These are phyloP conservation scores for Tolypocladium tundrense DNA, from an alignment of 2,329 filamentous ascomycete genomes.

Conservation along the genomic window DNA sequence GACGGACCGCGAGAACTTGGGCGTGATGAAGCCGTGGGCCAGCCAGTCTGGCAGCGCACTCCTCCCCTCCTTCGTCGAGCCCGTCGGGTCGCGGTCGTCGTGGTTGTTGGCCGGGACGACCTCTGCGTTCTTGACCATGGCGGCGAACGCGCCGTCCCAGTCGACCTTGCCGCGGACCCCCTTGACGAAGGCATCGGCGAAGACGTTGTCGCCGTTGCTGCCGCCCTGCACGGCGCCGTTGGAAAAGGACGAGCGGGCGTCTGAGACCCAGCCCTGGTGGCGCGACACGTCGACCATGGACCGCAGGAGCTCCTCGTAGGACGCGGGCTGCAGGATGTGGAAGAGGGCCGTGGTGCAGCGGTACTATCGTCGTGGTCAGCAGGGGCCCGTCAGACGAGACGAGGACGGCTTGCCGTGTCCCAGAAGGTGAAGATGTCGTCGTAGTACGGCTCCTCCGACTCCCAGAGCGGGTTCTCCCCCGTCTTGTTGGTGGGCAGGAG, in stretches of 20 bases:
- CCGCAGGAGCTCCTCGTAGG: conserved; percentile 56
- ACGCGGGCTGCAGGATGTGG: conserved; percentile 52
- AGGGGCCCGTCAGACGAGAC: neutral
- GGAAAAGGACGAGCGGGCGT: conserved; percentile 56
- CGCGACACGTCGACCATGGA: conserved; percentile 60
- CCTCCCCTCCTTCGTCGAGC: conserved; percentile 56
- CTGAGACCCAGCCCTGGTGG: conserved; percentile 53
- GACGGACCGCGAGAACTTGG: conserved; percentile 48
- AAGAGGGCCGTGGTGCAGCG: conserved; percentile 55
- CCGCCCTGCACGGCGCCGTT: conserved; percentile 62
- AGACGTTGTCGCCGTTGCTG: conserved; percentile 60
- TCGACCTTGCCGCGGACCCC: conserved; percentile 51
- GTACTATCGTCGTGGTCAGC: conserved; percentile 28
- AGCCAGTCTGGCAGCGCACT: conserved; percentile 62
- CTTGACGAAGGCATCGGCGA: conserved; percentile 64
- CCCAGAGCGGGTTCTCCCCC: conserved; percentile 59
- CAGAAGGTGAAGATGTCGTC: conserved; percentile 64
- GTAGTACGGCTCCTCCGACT: conserved; percentile 56
- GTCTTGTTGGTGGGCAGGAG: conserved; percentile 61
- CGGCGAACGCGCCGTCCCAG: conserved; percentile 52
- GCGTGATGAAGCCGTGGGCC: conserved; percentile 53
- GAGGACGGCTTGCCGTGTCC: conserved; percentile 27
- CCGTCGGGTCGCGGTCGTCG: conserved; percentile 45
- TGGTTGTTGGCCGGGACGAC: conserved; percentile 48
- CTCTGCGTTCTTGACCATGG: conserved; percentile 60